Conservation (phyloP, 2,329 filamentous ascomycete species). For the Ophiocordyceps camponoti-floridani region DNA sequence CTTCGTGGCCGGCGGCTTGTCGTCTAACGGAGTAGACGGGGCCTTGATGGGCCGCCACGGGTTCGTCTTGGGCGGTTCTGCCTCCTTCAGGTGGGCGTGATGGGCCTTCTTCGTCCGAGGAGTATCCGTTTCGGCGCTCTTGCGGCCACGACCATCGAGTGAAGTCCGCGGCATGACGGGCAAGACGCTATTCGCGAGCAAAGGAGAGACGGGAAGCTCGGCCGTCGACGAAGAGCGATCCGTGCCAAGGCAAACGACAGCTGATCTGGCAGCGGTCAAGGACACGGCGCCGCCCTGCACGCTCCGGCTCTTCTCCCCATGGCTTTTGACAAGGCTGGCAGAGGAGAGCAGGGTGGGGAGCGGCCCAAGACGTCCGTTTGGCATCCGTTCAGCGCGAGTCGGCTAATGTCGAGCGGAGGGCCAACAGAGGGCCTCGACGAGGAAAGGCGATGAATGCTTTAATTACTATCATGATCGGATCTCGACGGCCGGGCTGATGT, state of each 20-base stretch:
- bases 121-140: slow-evolving; percentile 1
- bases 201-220: neutral
- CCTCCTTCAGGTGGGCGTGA: slow-evolving; percentile 10
- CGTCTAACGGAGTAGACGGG: neutral
- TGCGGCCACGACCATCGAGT: slow-evolving; percentile 9
- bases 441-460: no score
- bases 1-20: neutral
- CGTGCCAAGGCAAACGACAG: neutral
- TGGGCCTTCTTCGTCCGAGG: neutral
- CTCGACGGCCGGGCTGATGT: neutral
- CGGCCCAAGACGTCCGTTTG: neutral
- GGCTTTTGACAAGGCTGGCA: neutral
- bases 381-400: neutral
- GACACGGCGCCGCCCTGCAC: neutral
- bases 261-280: neutral
- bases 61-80: slow-evolving; percentile 15
- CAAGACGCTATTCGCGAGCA: neutral
- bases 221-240: no score
- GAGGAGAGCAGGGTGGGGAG: neutral
- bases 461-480: neutral
- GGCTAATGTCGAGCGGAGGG: neutral
- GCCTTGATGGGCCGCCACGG: slow-evolving; percentile 9
- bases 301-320: neutral
- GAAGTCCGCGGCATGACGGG: slow-evolving; percentile 8
- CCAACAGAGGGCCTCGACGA: neutral